Evolutionary conservation across 2,329 filamentous ascomycete genomes (phyloP), one percentile per base, ranked within the genome.

Genomic region (Cordyceps militaris): DNA sequence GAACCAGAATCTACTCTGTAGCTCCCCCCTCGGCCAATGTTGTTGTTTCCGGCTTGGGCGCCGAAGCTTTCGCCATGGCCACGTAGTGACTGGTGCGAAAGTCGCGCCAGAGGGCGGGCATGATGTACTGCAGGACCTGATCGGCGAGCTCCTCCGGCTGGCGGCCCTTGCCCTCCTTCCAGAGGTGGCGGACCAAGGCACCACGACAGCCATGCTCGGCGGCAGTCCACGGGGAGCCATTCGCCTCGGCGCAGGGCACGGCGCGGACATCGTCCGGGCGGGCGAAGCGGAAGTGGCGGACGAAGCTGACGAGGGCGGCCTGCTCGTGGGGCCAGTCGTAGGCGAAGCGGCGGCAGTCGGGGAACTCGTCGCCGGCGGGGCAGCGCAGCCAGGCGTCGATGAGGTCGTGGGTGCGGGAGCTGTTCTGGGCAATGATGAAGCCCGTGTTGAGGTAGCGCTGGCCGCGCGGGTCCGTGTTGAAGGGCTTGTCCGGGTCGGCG

Each of bases 361-460:
- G 2, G n/a, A 42, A 30, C 38, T 53, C 28, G 10, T 13, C 26
- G 16, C 48, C 48, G 4, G 4, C 11, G 21, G 50, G 50, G 50
- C 50, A 53, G 36, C 38, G 34, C 14, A 53, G 50, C 57, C 60
- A 60, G 16, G 34, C 56, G 21, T 58, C 42, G 26, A 62, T 43
- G 19, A 62, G 53, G 30, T 61, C 60, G 34, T 60, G 52, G 23
- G 61, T 61, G 14, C 60, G 57, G 24, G 56, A 30, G 60, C 57
- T 59, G 30, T 61, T 60, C 58, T 75, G 73, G 1, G 73, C 72
- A 56, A 76, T 71, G 56, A 77, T 66, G 59, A 76, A 76, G 6
- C 74, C 74, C 4, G 72, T 76, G 60, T 77, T 77, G 28, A 73
- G 64, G 8, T 72, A 65, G 9, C 66, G 64, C 9, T 63, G 57